phyloP scores from a whole-genome alignment of 768 basidiomycete species.

The Albatrellus ellisii region DNA sequence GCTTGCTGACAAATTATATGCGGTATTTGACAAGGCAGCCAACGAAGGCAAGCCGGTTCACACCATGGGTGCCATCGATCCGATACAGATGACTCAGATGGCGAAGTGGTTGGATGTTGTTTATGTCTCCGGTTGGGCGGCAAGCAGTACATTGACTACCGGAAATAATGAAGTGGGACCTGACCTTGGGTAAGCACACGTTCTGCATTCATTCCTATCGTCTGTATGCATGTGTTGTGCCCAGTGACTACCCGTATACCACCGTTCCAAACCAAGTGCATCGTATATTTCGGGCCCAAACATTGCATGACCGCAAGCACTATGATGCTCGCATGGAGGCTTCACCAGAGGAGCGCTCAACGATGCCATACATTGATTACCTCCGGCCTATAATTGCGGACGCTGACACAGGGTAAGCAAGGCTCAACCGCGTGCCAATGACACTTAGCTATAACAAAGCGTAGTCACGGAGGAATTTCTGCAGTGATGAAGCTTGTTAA shows the following conservation, averaged over 20 bases:
- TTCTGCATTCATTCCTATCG: not conserved
- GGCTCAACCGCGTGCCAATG: conserved; percentile 2
- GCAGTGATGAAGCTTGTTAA: conserved; percentile 92
- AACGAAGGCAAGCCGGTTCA: conserved; percentile 60
- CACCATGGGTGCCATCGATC: conserved; percentile 90
- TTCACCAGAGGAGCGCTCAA: conserved; percentile 47
- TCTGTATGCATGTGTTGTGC: not conserved
- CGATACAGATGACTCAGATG: conserved; percentile 93
- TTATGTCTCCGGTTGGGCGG: conserved; percentile 91
- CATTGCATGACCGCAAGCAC: conserved; percentile 86
- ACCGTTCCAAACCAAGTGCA: conserved; percentile 96
- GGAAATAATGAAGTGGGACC: conserved; percentile 88
- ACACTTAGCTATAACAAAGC: not conserved
- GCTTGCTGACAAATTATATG: conserved; percentile 80
- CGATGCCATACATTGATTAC: conserved; percentile 76
- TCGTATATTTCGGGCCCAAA: conserved; percentile 81
- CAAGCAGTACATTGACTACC: conserved; percentile 76
- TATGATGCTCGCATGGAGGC: conserved; percentile 73
- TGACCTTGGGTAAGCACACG: conserved; percentile 57
- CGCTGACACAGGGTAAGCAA: conserved; percentile 77
- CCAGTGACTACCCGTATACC: conserved; percentile 88
- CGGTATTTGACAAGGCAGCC: conserved; percentile 47
- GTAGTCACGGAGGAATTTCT: conserved; percentile 83
- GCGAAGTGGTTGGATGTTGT: conserved; percentile 75
- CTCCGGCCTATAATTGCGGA: conserved; percentile 90